A percentile compares a stretch with the other conserved stretches of the same genome.
Conservation (phyloP, 805 yeast genomes). For the Barnettozyma siamensis region DNA sequence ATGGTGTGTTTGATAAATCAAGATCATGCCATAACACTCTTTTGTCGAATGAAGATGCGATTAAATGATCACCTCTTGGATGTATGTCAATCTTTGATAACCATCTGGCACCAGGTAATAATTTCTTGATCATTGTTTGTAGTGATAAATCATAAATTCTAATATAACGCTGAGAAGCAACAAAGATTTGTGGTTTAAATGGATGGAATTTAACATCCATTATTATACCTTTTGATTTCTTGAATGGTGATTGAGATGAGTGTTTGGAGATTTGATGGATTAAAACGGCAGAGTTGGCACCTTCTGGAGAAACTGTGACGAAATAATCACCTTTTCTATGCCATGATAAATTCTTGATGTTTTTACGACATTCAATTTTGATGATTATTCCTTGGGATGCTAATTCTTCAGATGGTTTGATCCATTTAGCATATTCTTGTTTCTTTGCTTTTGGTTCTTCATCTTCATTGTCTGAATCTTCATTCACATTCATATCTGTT, state of each 20-base stretch:
- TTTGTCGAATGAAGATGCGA: conserved; percentile 91
- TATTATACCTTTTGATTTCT: conserved; percentile 85
- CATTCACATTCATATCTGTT: conserved; percentile 33
- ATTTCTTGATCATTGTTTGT: conserved; percentile 76
- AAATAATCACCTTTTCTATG: conserved; percentile 97
- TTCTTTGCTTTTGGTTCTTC: conserved; percentile 34
- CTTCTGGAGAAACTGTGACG: conserved; percentile 93
- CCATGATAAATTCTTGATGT: conserved; percentile 85
- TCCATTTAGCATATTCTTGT: conserved; percentile 71
- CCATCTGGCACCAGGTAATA: conserved; percentile 96
- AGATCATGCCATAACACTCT: conserved; percentile 96
- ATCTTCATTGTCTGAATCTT: conserved; percentile 36
- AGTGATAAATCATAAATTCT: conserved; percentile 86
- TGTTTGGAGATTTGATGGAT: conserved; percentile 95
- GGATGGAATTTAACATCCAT: conserved; percentile 98
- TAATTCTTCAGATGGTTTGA: conserved; percentile 61
- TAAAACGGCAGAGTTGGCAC: conserved; percentile 80
- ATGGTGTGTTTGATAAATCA: conserved; percentile 83
- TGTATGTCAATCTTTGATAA: conserved; percentile 86
- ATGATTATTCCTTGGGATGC: conserved; percentile 68
- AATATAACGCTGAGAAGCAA: conserved; percentile 88
- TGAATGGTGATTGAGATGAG: conserved; percentile 92
- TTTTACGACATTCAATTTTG: conserved; percentile 59
- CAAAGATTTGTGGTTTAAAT: conserved; percentile 86
- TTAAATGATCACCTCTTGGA: conserved; percentile 91